These are phyloP conservation scores for Henckelia pumila DNA, from an alignment of 257 asterid genomes.

Conservation along the genomic window DNA sequence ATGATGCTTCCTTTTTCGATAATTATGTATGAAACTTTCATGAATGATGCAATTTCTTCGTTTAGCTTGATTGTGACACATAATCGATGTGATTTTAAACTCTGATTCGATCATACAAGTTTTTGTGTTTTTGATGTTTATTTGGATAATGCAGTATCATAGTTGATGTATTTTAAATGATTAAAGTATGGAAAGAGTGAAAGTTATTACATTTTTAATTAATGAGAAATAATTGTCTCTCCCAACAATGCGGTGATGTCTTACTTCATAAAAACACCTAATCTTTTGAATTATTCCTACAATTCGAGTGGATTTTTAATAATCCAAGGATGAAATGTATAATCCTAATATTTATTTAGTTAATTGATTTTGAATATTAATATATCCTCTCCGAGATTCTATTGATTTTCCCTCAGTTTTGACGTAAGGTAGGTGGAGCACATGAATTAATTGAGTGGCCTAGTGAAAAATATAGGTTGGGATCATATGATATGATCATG, in stretches of 20 bases:
- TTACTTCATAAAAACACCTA: too few species aligned
- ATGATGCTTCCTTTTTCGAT: not conserved
- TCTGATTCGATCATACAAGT: not conserved
- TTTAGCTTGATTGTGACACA: not conserved
- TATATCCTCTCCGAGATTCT: not conserved
- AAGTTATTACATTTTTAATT: too few species aligned
- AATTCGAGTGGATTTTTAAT: too few species aligned
- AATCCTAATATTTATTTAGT: too few species aligned
- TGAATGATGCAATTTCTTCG: not conserved
- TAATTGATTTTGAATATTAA: not conserved
- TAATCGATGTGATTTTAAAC: too few species aligned
- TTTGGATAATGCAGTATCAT: too few species aligned
- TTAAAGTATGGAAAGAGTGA: too few species aligned
- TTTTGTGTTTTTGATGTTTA: not conserved
- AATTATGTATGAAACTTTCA: not conserved
- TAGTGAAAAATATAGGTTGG: not conserved
- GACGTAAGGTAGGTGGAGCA: not conserved
- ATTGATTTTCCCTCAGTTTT: not conserved
- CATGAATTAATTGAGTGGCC: not conserved
- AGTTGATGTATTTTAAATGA: too few species aligned
- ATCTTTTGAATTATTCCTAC: too few species aligned
- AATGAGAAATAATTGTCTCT: too few species aligned
- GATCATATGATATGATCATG: not conserved
- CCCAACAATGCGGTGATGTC: too few species aligned
- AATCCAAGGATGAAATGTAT: not conserved